Base-by-base conservation (phyloP, 768 basidiomycete genomes). In the Suillus subalutaceus region DNA sequence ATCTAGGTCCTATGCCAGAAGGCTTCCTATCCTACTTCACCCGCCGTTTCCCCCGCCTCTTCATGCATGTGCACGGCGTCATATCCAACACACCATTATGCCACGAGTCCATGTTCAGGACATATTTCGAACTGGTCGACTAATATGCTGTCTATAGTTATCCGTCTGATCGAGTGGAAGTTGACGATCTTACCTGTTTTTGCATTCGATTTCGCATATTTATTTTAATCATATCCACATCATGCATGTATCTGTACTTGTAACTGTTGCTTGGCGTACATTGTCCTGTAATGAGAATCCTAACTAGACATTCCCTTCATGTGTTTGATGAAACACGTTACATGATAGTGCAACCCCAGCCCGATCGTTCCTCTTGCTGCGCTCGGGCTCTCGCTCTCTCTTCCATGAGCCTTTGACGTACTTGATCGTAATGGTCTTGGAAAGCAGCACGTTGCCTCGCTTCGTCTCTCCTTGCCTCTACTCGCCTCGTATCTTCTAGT, bases 21-120 rank as follows among this genome's bases (percentile, higher is more conserved):
- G 97, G 97, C 13, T 99, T 93, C 82, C 79, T 99, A 63, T 80
- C 84, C 1, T 99, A 99, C 78, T 99, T 99, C 75, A 98, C 97
- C 3, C 84, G 88, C 38, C 88, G 96, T n/a, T 99, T 91, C 80
- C 97, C 97, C 16, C 82, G 80, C 18, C 84, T 99, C 10, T 94
- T 99, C 84, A 81, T 98, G 59, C 96, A 98, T 75, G 96, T 98
- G 26, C 91, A 97, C 72, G 76, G 82, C n/a, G 93, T 96, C 71
- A 84, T 99, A 69, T 83, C 85, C 10, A 81, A 84, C 38, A 91
- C 90, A 15, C 79, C 85, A n/a, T 82, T 98, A 50, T 83, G 88
- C 61, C 82, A 84, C 68, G 97, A 99, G 75, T 88, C 92, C 18
- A 94, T 96, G 90, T 99, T 99, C 81, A 87, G 89, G 74, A 79